Conservation (phyloP, 164 flowering plant genomes). For the Umbellularia californica region DNA sequence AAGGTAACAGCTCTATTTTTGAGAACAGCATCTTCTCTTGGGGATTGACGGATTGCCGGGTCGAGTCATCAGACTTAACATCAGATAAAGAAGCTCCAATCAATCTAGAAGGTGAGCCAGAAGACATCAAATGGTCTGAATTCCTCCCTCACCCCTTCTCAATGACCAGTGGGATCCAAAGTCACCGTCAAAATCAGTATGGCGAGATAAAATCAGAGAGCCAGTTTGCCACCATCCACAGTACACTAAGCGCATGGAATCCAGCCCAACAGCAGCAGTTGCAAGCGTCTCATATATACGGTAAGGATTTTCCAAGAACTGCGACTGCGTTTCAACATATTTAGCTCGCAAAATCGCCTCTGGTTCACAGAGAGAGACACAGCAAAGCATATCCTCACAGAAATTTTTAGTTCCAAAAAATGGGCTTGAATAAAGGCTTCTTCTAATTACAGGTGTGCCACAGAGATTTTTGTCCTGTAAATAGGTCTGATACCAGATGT, state of each 20-base stretch:
- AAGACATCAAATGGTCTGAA: conserved; percentile 69
- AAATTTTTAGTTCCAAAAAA: conserved; percentile 15
- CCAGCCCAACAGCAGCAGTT: conserved; percentile 37
- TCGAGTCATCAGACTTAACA: conserved; percentile 15
- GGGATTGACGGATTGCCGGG: conserved; percentile 32
- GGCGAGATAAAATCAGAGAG: conserved; percentile 45
- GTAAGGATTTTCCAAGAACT: conserved; percentile 40
- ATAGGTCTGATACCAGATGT: conserved; percentile 33
- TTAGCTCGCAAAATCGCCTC: conserved; percentile 21
- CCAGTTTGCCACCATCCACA: conserved; percentile 23
- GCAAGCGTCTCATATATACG: conserved; percentile 34
- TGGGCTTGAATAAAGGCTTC: conserved; percentile 25
- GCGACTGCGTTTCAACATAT: conserved; percentile 55
- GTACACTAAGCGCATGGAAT: conserved; percentile 33
- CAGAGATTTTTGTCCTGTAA: conserved; percentile 39
- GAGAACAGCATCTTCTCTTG: conserved; percentile 42
- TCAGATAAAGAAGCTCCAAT: conserved; percentile 22
- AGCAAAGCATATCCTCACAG: neutral
- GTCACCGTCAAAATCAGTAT: conserved; percentile 25
- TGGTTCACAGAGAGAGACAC: neutral
- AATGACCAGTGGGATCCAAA: conserved; percentile 27
- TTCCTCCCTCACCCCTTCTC: conserved; percentile 45
- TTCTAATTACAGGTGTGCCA: conserved; percentile 44
- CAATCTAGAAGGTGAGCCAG: conserved; percentile 32
- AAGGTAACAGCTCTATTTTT: conserved; percentile 26